phyloP scores from a whole-genome alignment of 805 yeast species.

The Sugiyamaella marilandica region DNA sequence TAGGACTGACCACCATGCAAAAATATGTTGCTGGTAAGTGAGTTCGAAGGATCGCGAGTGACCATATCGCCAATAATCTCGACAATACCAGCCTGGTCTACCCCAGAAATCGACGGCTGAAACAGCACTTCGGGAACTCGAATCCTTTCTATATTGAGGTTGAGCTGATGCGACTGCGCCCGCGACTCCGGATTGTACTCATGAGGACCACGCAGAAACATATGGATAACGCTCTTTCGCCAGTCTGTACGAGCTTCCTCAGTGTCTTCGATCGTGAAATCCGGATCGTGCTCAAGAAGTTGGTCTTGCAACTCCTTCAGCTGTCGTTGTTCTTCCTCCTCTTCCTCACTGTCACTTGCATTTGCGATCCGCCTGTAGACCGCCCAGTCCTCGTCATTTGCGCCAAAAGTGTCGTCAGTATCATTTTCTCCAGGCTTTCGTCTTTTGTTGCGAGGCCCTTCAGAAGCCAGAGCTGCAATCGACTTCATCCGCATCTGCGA shows the following conservation, averaged over 20 bases:
- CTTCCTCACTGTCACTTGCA: constrained; percentile 71
- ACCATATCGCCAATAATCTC: constrained; percentile 71
- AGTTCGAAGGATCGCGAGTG: constrained; percentile 46
- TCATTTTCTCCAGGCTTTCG: constrained; percentile 39
- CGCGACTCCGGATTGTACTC: constrained; percentile 75
- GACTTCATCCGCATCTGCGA: constrained; percentile 91
- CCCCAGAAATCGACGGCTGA: constrained; percentile 90
- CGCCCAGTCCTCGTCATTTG: constrained; percentile 94
- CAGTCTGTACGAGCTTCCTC: constrained; percentile 77
- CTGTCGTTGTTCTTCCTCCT: constrained; percentile 55
- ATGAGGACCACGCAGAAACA: constrained; percentile 85
- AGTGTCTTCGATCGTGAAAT: constrained; percentile 72
- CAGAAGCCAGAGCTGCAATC: constrained; percentile 80
- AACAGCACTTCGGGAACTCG: constrained; percentile 88
- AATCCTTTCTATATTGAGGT: constrained; percentile 83
- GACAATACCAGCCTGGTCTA: constrained; percentile 91
- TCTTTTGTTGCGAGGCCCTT: constrained; percentile 33
- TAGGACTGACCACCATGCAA: constrained; percentile 81
- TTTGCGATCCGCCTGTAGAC: constrained; percentile 78
- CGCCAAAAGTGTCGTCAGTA: constrained; percentile 91
- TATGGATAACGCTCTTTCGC: constrained; percentile 72
- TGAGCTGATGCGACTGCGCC: constrained; percentile 87
- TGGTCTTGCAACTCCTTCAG: constrained; percentile 58
- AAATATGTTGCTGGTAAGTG: constrained; percentile 57
- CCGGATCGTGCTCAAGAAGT: constrained; percentile 76